A percentile compares a stretch with the other conserved stretches of the same genome.
These are phyloP conservation scores for Penicillium sp. DNA, from an alignment of 2,329 filamentous ascomycete genomes.

Conservation along the genomic window DNA sequence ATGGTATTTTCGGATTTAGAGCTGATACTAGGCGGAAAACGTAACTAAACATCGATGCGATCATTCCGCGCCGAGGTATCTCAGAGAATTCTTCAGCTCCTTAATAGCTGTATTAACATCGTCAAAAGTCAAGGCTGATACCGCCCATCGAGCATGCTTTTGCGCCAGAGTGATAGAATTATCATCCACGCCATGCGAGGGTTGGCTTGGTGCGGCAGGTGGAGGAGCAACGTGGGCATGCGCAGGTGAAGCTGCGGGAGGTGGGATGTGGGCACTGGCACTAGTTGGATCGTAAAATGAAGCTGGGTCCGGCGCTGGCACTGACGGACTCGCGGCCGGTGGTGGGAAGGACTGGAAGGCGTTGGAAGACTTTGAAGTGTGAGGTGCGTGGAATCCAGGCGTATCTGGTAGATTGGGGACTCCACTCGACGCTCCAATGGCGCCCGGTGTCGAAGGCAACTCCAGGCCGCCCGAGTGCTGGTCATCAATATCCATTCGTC, in stretches of 20 bases:
- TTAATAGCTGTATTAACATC: conserved; percentile 86
- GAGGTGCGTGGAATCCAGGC: conserved; percentile 17
- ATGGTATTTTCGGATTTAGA: not conserved
- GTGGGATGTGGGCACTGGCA: conserved; percentile 17
- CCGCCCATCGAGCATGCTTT: conserved; percentile 96
- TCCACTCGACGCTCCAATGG: conserved; percentile 32
- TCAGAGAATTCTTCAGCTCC: conserved; percentile 74
- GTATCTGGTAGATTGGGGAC: conserved; percentile 35
- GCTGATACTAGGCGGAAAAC: not conserved
- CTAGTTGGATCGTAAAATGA: conserved; percentile 21
- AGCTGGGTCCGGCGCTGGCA: conserved; percentile 23
- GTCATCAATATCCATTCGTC: conserved; percentile 36
- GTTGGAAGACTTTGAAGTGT: conserved; percentile 20
- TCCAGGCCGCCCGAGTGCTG: conserved; percentile 31
- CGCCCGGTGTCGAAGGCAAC: conserved; percentile 41
- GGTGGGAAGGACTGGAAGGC: conserved; percentile 44
- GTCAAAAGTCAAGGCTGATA: conserved; percentile 94
- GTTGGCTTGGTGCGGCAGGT: conserved; percentile 22
- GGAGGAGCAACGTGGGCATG: conserved; percentile 27
- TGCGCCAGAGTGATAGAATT: conserved; percentile 76
- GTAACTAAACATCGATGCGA: not conserved
- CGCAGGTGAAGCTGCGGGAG: conserved; percentile 16
- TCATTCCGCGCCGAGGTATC: conserved; percentile 60
- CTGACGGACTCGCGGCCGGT: conserved; percentile 32
- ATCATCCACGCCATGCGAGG: conserved; percentile 55